Conservation (phyloP, 495 filamentous ascomycete species). For the Penicillium alfredii region DNA sequence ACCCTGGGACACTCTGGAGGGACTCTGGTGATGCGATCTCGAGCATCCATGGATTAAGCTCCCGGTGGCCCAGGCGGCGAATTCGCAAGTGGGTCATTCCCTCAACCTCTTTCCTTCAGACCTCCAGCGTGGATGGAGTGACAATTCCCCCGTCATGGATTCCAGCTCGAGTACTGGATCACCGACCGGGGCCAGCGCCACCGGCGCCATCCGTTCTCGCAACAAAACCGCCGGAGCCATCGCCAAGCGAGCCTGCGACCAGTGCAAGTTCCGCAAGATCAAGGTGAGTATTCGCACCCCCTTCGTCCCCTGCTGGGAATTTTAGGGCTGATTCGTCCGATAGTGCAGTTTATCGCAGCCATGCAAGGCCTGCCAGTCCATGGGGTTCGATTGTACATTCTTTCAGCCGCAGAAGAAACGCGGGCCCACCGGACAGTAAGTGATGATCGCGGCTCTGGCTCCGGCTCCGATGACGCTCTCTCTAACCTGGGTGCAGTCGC, state of each 20-base stretch:
- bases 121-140: slow-evolving; percentile 12
- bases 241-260: slow-evolving; percentile 36
- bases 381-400: slow-evolving; percentile 43
- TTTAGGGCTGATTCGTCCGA: slow-evolving; percentile 12
- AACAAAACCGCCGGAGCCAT: slow-evolving; percentile 22
- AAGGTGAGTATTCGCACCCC: slow-evolving; percentile 24
- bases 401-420: slow-evolving; percentile 41
- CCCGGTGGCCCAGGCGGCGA: no score
- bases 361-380: slow-evolving; percentile 33
- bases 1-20: no score
- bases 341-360: slow-evolving; percentile 40
- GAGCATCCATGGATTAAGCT: no score
- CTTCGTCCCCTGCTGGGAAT: neutral
- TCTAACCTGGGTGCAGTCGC: slow-evolving; percentile 20
- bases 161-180: slow-evolving; percentile 16
- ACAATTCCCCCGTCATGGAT: slow-evolving; percentile 15
- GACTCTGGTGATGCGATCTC: no score
- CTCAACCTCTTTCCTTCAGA: slow-evolving; percentile 1
- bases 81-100: slow-evolving; percentile 5
- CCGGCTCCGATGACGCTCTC: neutral
- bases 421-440: slow-evolving; percentile 39
- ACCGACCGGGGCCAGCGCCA: slow-evolving; percentile 5
- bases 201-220: slow-evolving; percentile 27
- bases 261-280: slow-evolving; percentile 42
- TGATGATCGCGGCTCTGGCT: slow-evolving; percentile 9